Conservation (phyloP, 192 early-diverging fungal species). For the Pecoramyces ruminantium region DNA sequence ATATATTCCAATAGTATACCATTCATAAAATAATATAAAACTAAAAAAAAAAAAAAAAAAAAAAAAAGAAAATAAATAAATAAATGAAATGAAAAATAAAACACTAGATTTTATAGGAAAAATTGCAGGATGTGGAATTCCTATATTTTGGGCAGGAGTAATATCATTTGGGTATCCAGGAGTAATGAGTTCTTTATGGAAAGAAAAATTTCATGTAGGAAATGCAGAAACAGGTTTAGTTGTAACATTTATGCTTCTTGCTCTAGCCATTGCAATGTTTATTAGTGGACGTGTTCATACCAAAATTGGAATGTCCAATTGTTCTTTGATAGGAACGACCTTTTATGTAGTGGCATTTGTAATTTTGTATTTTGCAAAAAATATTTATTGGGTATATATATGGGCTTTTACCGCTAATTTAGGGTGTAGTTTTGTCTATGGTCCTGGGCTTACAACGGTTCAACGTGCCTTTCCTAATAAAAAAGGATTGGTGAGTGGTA, state of each 20-base stretch:
- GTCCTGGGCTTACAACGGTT: background rate
- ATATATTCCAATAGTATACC: too few species aligned
- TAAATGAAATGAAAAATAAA: too few species aligned
- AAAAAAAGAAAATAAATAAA: too few species aligned
- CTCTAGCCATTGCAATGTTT: background rate
- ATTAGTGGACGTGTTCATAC: background rate
- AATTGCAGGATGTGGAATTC: background rate
- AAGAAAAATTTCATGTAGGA: background rate
- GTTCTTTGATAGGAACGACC: background rate
- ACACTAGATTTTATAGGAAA: too few species aligned
- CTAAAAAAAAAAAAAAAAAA: too few species aligned
- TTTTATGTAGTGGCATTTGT: background rate
- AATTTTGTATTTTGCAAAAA: background rate
- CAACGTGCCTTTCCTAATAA: background rate
- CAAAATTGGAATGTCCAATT: background rate
- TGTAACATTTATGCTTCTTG: background rate
- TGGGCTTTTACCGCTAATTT: background rate
- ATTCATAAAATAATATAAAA: too few species aligned
- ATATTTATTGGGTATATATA: background rate
- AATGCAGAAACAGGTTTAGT: background rate
- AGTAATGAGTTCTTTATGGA: background rate
- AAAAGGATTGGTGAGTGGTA: background rate
- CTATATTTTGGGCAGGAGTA: background rate
- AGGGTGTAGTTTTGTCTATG: background rate
- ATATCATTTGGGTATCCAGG: background rate